Base-by-base conservation (phyloP, 1,284 basidiomycete genomes). In the Malassezia obtusa region DNA sequence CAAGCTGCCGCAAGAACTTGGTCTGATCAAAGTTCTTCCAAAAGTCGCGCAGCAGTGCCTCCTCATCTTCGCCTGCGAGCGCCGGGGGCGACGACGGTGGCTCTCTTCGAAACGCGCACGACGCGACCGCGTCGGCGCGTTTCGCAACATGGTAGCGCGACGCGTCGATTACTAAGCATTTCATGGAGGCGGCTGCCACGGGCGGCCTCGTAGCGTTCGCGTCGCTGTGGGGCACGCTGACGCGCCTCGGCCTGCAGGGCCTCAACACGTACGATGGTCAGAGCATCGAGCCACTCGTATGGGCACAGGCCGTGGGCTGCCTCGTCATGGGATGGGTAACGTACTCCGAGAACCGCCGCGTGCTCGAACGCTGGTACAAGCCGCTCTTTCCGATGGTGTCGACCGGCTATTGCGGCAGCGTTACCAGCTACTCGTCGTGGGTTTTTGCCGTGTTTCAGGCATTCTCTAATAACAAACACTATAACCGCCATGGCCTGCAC, bases 371-470 rank as follows among this genome's bases (percentile, higher is more conserved):
- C 15, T 51, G 52, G 57, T 66, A 66, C 33, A 56, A 65, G 10
- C 62, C 89, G 1, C 67, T 92, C 9, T 92, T 89, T 73, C 87
- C 85, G 4, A 89, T 87, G 35, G 74, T 92, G 17, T 87, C 89
- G 0, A 95, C 90, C 38, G 90, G 91, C 3, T 88, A 94, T 71
- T 95, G 91, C 68, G 92, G 92, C 1, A 92, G 88, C 4, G 77
- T 95, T 61, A 99, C 94, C 4, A 95, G 91, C 0, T 98, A 96
- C 76, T 94, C 90, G 4, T 81, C 84, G 15, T 98, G 94, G 92
- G 89, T 95, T 75, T 71, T 89, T 9, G 86, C 89, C 60, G 77
- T 89, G 1, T 98, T 92, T 68, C 76, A 81, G 45, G 85, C 89
- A 0, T 98, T 90, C 81, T 80, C 86, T 0, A 87, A 95, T 71